Conservation (phyloP, 345 rosid genomes). For the Sisymbrium altissimum region DNA sequence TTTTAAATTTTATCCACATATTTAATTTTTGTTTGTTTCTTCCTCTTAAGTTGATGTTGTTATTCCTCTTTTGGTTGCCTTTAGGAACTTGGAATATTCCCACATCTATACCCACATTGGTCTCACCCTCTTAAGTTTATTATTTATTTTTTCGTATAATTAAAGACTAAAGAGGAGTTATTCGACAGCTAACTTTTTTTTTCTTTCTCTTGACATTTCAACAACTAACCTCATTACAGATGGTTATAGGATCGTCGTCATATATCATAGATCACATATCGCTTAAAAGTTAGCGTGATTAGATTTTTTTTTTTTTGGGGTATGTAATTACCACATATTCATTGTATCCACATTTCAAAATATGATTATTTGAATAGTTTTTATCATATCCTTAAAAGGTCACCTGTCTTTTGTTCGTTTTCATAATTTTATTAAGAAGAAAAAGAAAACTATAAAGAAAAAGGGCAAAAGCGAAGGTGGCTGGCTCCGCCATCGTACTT, state of each 20-base stretch:
- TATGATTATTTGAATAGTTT: neutral
- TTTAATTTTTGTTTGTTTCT: no score
- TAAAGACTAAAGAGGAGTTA: neutral
- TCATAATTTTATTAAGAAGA: neutral
- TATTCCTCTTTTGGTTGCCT: neutral
- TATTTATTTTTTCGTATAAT: no score
- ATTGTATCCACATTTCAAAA: neutral
- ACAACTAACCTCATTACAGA: neutral
- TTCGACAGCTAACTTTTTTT: neutral
- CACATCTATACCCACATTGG: no score
- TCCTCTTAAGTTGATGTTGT: no score
- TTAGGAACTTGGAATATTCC: neutral
- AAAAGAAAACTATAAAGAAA: neutral
- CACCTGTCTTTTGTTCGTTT: neutral
- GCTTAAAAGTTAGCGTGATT: neutral
- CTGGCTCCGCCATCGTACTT: conserved; percentile 3
- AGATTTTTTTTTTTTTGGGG: neutral
- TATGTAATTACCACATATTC: neutral
- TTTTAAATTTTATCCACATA: no score
- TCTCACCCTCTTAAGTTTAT: neutral
- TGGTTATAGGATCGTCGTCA: neutral
- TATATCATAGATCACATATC: no score
- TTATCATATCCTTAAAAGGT: neutral
- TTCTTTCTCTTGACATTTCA: neutral
- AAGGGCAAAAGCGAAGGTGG: conserved; percentile 4